These are phyloP conservation scores for Sclerotinia spermophila DNA, from an alignment of 2,329 filamentous ascomycete genomes.

Conservation along the genomic window DNA sequence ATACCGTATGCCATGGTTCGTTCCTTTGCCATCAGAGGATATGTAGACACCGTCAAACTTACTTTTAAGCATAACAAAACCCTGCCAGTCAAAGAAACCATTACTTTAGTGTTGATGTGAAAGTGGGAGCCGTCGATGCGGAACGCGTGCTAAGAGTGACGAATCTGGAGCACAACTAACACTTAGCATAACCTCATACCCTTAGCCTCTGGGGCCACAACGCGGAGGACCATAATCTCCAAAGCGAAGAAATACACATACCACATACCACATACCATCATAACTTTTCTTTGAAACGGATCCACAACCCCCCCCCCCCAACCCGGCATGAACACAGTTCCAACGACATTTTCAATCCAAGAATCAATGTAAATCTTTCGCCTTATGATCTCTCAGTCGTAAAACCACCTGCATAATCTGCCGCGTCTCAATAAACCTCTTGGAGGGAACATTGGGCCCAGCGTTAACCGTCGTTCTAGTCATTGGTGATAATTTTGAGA, in stretches of 20 bases:
- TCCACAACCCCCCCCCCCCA: constrained; percentile 52
- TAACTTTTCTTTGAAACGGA: constrained; percentile 29
- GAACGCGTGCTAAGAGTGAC: neutral
- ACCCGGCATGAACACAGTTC: constrained; percentile 46
- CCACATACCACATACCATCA: neutral
- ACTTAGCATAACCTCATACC: neutral
- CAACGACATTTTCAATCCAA: constrained; percentile 46
- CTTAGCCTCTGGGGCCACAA: neutral
- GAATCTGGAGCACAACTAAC: neutral
- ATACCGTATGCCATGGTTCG: neutral
- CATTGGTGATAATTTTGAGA: neutral
- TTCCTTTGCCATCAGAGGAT: neutral
- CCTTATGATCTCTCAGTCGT: constrained; percentile 44
- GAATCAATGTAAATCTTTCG: constrained; percentile 50
- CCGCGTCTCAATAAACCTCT: constrained; percentile 49
- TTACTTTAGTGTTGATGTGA: neutral
- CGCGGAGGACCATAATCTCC: too few relatives aligned
- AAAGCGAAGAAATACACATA: neutral
- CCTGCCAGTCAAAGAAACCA: fast-evolving
- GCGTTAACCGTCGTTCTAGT: constrained; percentile 42
- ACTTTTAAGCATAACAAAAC: neutral
- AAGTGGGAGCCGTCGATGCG: too few relatives aligned
- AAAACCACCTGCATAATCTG: constrained; percentile 46
- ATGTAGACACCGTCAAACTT: fast-evolving
- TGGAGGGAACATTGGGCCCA: constrained; percentile 52